Evolutionary conservation across 1,284 basidiomycete genomes (phyloP).

Genomic region (Clitocybe nebularis): DNA sequence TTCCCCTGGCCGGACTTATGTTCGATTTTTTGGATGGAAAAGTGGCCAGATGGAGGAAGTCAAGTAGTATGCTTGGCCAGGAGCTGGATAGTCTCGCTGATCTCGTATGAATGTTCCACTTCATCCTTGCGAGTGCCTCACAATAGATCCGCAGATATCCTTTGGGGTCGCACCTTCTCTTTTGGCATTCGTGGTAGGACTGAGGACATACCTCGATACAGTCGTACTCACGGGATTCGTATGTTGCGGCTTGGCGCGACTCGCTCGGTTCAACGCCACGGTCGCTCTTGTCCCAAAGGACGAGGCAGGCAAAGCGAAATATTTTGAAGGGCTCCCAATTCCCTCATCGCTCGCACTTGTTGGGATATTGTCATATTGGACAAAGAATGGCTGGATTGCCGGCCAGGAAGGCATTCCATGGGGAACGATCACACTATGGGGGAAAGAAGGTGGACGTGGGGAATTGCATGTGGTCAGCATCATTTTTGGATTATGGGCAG

Average conservation of each 20-base stretch:
- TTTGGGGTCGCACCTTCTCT: conserved; percentile 97
- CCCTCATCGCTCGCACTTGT: conserved; percentile 88
- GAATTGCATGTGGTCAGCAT: conserved; percentile 78
- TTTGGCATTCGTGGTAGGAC: conserved; percentile 87
- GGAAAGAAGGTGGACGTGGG: conserved; percentile 64
- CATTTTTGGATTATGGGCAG: conserved; percentile 80
- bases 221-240: conserved; percentile 87
- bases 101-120: conserved; percentile 52
- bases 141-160: conserved; percentile 65
- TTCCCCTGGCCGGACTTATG: conserved; percentile 93
- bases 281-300: conserved; percentile 94
- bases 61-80: conserved; percentile 95
- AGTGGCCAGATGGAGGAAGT: conserved; percentile 95
- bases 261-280: conserved; percentile 98
- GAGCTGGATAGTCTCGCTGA: conserved; percentile 97
- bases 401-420: conserved; percentile 73
- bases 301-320: conserved; percentile 80
- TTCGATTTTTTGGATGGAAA: conserved; percentile 99
- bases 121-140: conserved; percentile 6
- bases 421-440: conserved; percentile 73
- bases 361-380: conserved; percentile 78
- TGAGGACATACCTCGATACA: conserved; percentile 88
- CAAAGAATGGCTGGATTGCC: conserved; percentile 79
- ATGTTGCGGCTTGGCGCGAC: conserved; percentile 92
- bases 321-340: conserved; percentile 98